Conservation (phyloP, 2,329 filamentous ascomycete species). For the Thyridium curvatum region DNA sequence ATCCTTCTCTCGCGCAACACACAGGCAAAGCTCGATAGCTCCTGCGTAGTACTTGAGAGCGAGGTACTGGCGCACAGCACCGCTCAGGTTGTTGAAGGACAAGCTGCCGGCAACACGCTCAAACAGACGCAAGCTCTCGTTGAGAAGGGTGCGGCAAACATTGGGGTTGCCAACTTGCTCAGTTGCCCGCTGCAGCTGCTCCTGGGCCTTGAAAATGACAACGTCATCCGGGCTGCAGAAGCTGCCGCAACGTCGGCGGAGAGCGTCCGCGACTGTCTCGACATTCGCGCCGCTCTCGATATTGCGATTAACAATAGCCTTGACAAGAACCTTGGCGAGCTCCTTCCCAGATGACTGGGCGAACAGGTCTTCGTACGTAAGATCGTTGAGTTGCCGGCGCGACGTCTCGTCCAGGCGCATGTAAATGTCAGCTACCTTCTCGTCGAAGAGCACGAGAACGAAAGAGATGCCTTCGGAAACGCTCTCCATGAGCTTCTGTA, state of each 20-base stretch:
- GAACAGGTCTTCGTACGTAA: constrained; percentile 88
- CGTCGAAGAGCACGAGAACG: constrained; percentile 88
- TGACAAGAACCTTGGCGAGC: constrained; percentile 88
- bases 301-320: constrained; percentile 95
- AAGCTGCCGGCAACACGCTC: constrained; percentile 81
- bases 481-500: constrained; percentile 79
- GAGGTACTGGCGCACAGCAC: constrained; percentile 74
- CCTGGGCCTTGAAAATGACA: constrained; percentile 96
- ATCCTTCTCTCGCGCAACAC: constrained; percentile 78
- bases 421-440: constrained; percentile 84
- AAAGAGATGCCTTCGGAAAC: constrained; percentile 97
- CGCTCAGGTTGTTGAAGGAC: constrained; percentile 71
- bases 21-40: constrained; percentile 80
- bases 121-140: constrained; percentile 84
- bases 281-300: constrained; percentile 96
- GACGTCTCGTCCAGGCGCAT: constrained; percentile 64
- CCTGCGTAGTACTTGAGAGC: constrained; percentile 85
- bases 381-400: constrained; percentile 61
- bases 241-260: constrained; percentile 85
- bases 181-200: constrained; percentile 81
- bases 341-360: constrained; percentile 74
- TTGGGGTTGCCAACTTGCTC: constrained; percentile 73
- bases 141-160: constrained; percentile 69
- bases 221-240: constrained; percentile 98
- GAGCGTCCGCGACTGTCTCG: constrained; percentile 92